Evolutionary conservation across 1,284 basidiomycete genomes (phyloP).

Genomic region (Tilletiopsis washingtonensis): DNA sequence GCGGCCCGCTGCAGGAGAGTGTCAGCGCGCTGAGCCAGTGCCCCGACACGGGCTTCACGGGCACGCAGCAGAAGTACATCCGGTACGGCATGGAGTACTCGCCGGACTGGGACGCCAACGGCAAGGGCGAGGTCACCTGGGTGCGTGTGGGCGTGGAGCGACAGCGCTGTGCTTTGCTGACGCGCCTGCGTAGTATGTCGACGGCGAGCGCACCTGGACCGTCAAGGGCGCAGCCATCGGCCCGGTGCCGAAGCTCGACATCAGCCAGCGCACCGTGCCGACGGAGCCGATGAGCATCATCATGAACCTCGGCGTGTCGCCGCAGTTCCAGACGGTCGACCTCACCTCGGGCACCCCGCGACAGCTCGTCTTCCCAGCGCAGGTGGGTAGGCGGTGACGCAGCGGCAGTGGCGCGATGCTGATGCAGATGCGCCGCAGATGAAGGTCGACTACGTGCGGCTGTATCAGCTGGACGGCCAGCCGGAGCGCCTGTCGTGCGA

Average conservation of each 20-base stretch:
- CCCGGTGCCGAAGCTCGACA: constrained; percentile 5
- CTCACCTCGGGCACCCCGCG: constrained; percentile 14
- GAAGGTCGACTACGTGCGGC: constrained; percentile 50
- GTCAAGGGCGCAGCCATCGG: constrained; percentile 8
- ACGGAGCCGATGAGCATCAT: constrained; percentile 13
- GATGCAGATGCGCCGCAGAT: too few species aligned
- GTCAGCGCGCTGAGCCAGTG: constrained; percentile 7
- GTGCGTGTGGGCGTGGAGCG: too few species aligned
- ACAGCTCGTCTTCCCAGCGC: constrained; percentile 50
- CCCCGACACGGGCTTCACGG: constrained; percentile 7
- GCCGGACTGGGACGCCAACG: constrained; percentile 10
- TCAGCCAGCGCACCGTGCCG: constrained; percentile 8
- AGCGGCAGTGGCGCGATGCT: too few species aligned
- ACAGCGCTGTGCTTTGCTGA: too few species aligned
- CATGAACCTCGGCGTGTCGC: constrained; percentile 39
- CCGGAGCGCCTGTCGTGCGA: constrained; percentile 42
- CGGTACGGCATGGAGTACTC: constrained; percentile 11
- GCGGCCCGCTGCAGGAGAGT: constrained; percentile 9
- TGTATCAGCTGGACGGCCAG: constrained; percentile 51
- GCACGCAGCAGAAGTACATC: constrained; percentile 5
- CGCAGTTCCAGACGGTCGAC: constrained; percentile 49
- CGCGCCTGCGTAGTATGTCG: too few species aligned
- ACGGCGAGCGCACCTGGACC: constrained; percentile 13
- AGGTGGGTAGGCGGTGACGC: too few species aligned
- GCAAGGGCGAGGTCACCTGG: constrained; percentile 8